Evolutionary conservation across 2,329 filamentous ascomycete species (phyloP).

Genomic region (Zelopaecilomyces penicillatus): DNA sequence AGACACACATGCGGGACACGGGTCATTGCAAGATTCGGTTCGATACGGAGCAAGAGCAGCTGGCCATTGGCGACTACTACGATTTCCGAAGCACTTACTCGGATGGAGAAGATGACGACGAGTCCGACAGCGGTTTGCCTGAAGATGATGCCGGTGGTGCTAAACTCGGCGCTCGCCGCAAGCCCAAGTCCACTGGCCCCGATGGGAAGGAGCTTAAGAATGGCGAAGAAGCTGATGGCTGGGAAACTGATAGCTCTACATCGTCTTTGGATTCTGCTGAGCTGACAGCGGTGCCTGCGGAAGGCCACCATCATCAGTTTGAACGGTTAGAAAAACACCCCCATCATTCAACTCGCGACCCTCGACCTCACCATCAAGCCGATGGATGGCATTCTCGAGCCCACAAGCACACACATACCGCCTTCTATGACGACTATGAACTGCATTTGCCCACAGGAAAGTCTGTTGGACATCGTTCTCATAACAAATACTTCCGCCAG

Average conservation of each 20-base stretch:
- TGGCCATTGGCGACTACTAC: constrained; percentile 93
- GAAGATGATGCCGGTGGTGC: constrained; percentile 45
- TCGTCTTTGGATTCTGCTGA: constrained; percentile 84
- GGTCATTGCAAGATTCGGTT: constrained; percentile 97
- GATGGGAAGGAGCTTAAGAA: constrained; percentile 44
- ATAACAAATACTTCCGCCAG: constrained; percentile 84
- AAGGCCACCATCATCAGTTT: constrained; percentile 62
- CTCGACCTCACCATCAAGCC: constrained; percentile 62
- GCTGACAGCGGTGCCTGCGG: constrained; percentile 68
- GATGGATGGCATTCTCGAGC: constrained; percentile 79
- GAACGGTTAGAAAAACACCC: constrained; percentile 63
- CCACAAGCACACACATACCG: constrained; percentile 63
- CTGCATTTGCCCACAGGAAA: constrained; percentile 86
- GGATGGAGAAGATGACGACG: constrained; percentile 59
- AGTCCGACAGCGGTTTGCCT: constrained; percentile 33
- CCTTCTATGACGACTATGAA: constrained; percentile 89
- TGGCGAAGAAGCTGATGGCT: constrained; percentile 61
- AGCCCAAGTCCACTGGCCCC: constrained; percentile 41
- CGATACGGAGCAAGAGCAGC: constrained; percentile 76
- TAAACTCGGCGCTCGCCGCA: constrained; percentile 58
- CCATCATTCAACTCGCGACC: constrained; percentile 66
- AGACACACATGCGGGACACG: constrained; percentile 96
- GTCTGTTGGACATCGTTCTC: constrained; percentile 79
- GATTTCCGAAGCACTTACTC: constrained; percentile 96
- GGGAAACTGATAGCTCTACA: constrained; percentile 91